Base-by-base conservation (phyloP, 306 rosid species). In the Comarum palustre region DNA sequence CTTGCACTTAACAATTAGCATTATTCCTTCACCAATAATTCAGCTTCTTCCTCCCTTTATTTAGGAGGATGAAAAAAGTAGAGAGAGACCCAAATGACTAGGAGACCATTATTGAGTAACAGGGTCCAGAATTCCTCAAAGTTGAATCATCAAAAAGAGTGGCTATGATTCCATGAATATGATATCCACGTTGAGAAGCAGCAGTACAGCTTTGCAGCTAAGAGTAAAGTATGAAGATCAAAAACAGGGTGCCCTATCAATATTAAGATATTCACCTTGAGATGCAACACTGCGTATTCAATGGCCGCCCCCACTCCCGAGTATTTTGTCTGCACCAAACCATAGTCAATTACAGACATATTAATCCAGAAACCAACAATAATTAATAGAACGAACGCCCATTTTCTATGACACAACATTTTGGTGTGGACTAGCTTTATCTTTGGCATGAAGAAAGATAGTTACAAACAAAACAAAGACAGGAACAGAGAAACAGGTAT, bases 251-350 rank as follows among this genome's bases (percentile, higher is more conserved):
- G 67, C 59, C 47, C 17, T 45, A 46, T 68, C 39, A 31, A 61
- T 34, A 32, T 61, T 61, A 6, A 32, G 39, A 72, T 69, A 57
- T 73, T 76, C 63, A 89, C 99, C 89, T 94, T 94, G 50, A 94
- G 85, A 76, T 91, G 90, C 69, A 84, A 12, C 3, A 94, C 91
- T 14, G 97, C 99, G 86, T 94, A 94, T 84, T 94, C 99, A 82
- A 94, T 85, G 78, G 99, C 99, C 3, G 99, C 99, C 78, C 99
- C 99, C 24, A 83, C 82, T 82, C 99, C 99, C 4, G 96, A 75
- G 76, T 88, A 81, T 77, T 86, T 94, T 31, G 75, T 88, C 99
- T 94, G 89, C 85, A 77, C 50, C 15, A 31, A 58, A 75, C 50
- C 58, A 48, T 68, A 60, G 68, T 64, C 62, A 55, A 65, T 63